phyloP scores from a whole-genome alignment of 768 basidiomycete species.

The Lactarius pseudohatsudake region DNA sequence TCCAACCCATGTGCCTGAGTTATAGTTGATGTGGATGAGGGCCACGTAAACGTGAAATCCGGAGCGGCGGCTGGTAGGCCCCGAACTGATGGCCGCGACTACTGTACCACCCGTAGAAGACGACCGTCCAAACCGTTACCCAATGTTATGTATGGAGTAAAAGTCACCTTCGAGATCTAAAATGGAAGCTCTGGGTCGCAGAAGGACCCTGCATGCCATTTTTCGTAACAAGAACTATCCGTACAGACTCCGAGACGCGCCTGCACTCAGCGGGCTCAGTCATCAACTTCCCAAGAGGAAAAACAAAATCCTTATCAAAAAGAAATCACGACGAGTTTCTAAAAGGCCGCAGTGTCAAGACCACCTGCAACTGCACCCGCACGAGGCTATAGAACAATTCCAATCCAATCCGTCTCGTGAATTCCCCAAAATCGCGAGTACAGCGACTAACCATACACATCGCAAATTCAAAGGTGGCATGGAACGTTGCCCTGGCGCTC shows the following conservation, averaged over 20 bases:
- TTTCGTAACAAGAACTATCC: background rate
- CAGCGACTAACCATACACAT: constrained; percentile 15
- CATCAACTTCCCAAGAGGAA: background rate
- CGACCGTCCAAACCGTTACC: background rate
- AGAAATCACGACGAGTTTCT: background rate
- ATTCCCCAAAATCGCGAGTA: background rate
- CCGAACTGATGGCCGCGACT: background rate
- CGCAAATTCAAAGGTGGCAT: constrained; percentile 16
- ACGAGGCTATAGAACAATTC: background rate
- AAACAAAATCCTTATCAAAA: background rate
- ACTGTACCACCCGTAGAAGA: background rate
- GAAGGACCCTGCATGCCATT: background rate
- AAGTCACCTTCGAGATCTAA: background rate
- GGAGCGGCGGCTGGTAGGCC: background rate
- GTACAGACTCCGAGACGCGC: background rate
- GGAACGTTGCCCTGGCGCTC: constrained; percentile 2
- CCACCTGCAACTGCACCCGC: background rate
- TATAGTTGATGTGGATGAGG: background rate
- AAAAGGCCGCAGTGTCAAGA: background rate
- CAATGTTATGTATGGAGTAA: background rate
- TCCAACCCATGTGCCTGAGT: background rate
- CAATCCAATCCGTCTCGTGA: background rate
- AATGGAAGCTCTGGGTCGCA: background rate
- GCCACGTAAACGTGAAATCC: background rate
- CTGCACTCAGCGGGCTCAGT: background rate